A percentile compares a stretch with the other conserved stretches of the same genome.
Evolutionary conservation across 1,284 basidiomycete genomes (phyloP).

Genomic region (Xerocomus amazonicus): DNA sequence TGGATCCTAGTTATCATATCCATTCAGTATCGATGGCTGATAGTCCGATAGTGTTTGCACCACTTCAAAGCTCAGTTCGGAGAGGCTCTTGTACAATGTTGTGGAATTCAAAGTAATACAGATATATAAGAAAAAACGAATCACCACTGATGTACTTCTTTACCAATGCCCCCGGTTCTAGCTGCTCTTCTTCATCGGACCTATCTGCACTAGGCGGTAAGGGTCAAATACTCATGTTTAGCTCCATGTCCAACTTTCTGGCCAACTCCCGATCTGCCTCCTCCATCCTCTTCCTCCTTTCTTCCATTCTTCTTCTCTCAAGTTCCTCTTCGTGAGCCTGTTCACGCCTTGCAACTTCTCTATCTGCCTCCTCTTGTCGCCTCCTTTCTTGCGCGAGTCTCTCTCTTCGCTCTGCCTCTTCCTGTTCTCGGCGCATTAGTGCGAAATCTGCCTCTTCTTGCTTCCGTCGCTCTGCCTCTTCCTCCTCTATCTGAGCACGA

Average conservation of each 20-base stretch:
- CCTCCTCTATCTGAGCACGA: conserved; percentile 33
- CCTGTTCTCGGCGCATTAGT: conserved; percentile 28
- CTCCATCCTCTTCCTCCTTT: conserved; percentile 20
- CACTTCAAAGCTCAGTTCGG: no score
- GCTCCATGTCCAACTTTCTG: conserved; percentile 30
- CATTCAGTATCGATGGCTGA: no score
- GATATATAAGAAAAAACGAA: no score
- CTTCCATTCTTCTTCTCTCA: conserved; percentile 36
- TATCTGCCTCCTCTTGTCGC: conserved; percentile 31
- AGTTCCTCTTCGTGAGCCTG: conserved; percentile 40
- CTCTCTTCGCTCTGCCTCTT: conserved; percentile 30
- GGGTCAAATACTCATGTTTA: conserved; percentile 18
- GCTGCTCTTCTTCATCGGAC: background rate
- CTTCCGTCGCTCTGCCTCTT: conserved; percentile 27
- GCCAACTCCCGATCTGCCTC: conserved; percentile 30
- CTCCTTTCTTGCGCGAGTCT: conserved; percentile 20
- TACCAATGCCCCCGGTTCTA: no score
- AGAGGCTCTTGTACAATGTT: no score
- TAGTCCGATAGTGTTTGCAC: no score
- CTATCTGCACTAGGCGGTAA: conserved; percentile 6
- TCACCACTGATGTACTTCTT: no score
- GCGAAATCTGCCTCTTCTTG: conserved; percentile 34
- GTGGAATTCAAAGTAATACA: no score
- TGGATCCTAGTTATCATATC: no score
- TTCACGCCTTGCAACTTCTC: conserved; percentile 32